Percentiles rank a stretch among this genome's conserved stretches.
Evolutionary conservation across 768 basidiomycete species (phyloP).

Genomic region (Naganishia friedmannii): DNA sequence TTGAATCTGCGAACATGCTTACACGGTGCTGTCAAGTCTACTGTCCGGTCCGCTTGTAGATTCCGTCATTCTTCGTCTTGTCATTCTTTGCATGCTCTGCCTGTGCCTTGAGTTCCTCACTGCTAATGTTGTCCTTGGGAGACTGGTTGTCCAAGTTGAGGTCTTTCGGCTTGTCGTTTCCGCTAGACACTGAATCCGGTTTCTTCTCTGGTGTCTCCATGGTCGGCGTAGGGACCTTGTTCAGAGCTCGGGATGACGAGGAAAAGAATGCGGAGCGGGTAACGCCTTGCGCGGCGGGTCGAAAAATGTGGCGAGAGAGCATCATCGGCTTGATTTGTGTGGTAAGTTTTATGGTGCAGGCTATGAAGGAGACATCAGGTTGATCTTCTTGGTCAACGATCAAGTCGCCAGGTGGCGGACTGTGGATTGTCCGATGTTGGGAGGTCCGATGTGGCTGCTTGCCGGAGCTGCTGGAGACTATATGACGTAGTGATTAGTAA

Average conservation of each 20-base stretch:
- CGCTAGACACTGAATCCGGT: conserved; percentile 22
- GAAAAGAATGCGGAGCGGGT: neutral
- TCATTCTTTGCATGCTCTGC: neutral
- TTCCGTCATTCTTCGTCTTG: conserved; percentile 17
- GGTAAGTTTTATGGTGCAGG: neutral
- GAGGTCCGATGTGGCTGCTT: neutral
- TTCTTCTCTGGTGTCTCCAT: conserved; percentile 31
- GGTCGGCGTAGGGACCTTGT: conserved; percentile 22
- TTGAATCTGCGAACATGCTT: neutral
- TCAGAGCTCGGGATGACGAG: neutral
- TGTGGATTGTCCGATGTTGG: neutral
- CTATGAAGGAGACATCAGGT: neutral
- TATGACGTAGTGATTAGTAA: too few species aligned
- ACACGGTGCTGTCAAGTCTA: neutral
- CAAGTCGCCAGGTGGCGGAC: neutral
- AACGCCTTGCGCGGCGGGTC: conserved; percentile 8
- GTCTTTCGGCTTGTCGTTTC: conserved; percentile 4
- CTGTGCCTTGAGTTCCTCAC: conserved; percentile 6
- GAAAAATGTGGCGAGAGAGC: conserved; percentile 11
- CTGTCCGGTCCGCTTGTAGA: conserved; percentile 19
- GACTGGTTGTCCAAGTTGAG: conserved; percentile 4
- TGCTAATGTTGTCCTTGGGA: neutral
- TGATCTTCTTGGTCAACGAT: neutral
- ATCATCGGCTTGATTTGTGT: neutral
- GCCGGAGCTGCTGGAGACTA: too few species aligned